Evolutionary conservation across 1,139 yeast genomes (phyloP).

Genomic region (Eremothecium sinecaudum): DNA sequence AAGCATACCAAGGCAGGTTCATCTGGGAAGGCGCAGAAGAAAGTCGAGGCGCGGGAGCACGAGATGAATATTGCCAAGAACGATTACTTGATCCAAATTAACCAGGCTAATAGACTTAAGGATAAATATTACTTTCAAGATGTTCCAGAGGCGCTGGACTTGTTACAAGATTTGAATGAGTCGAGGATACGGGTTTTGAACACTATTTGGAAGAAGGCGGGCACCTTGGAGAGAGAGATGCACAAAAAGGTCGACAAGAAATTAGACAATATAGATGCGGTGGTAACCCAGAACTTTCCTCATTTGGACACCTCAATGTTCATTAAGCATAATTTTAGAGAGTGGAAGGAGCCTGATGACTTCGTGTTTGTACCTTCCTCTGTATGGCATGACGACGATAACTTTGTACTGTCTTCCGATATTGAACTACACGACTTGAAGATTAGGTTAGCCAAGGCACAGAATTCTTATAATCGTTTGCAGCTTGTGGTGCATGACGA

Average conservation of each 20-base stretch:
- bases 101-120: slow-evolving; percentile 79
- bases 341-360: slow-evolving; percentile 83
- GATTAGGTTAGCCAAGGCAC: slow-evolving; percentile 44
- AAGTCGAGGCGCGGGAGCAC: slow-evolving; percentile 51
- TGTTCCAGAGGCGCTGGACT: slow-evolving; percentile 81
- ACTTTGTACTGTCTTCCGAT: slow-evolving; percentile 50
- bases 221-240: slow-evolving; percentile 51
- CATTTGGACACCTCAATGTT: slow-evolving; percentile 80
- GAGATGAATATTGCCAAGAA: slow-evolving; percentile 87
- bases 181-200: slow-evolving; percentile 66
- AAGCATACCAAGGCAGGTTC: slow-evolving; percentile 45
- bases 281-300: slow-evolving; percentile 66
- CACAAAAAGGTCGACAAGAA: slow-evolving; percentile 45
- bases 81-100: slow-evolving; percentile 68
- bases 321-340: slow-evolving; percentile 68
- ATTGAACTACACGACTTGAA: slow-evolving; percentile 61
- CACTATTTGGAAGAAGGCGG: slow-evolving; percentile 56
- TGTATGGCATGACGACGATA: slow-evolving; percentile 95
- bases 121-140: slow-evolving; percentile 92
- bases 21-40: slow-evolving; percentile 50
- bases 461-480: slow-evolving; percentile 38
- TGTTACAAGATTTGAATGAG: slow-evolving; percentile 78
- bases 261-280: slow-evolving; percentile 44
- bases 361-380: slow-evolving; percentile 79
- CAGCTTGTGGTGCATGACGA: slow-evolving; percentile 32